A percentile compares a stretch with the other conserved stretches of the same genome.
These are phyloP conservation scores for Madurella mycetomatis DNA, from an alignment of 2,329 filamentous ascomycete species.

Conservation along the genomic window DNA sequence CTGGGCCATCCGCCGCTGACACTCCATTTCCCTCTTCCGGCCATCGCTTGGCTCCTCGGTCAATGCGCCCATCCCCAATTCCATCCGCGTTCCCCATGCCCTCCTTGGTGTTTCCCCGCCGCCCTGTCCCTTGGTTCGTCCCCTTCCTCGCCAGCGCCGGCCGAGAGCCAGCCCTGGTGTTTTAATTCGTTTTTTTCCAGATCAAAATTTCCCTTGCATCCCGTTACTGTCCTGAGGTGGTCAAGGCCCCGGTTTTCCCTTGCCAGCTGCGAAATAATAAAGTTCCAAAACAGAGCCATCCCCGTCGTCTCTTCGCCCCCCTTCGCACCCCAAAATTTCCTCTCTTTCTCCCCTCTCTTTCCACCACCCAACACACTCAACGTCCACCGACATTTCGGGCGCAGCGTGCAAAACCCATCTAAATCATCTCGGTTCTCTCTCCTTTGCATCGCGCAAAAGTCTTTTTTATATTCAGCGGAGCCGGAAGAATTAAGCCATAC, in stretches of 20 bases:
- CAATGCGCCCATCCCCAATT: constrained; percentile 7
- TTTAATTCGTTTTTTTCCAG: constrained; percentile 27
- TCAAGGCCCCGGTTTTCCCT: constrained; percentile 46
- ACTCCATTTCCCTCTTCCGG: constrained; percentile 6
- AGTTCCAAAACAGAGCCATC: constrained; percentile 49
- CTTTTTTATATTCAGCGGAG: constrained; percentile 33
- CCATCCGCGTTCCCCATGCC: neutral
- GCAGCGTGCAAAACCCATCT: constrained; percentile 36
- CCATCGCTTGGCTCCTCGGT: constrained; percentile 11
- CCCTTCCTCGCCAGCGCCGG: neutral
- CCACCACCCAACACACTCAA: constrained; percentile 35
- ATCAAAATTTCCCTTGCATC: constrained; percentile 33
- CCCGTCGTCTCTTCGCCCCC: constrained; percentile 33
- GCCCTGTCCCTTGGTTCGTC: neutral
- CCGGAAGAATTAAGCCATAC: constrained; percentile 29
- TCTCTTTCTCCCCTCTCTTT: constrained; percentile 31
- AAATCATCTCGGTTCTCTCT: constrained; percentile 24
- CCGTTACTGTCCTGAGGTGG: constrained; percentile 30
- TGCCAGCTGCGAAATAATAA: constrained; percentile 41
- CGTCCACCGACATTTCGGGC: constrained; percentile 28
- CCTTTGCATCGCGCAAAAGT: constrained; percentile 33
- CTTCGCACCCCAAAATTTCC: constrained; percentile 36
- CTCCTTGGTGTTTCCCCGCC: neutral
- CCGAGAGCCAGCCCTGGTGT: constrained; percentile 19
- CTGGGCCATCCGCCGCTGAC: neutral